Evolutionary conservation across 139 green algal species (phyloP).

Genomic region (Trebouxia sp.): DNA sequence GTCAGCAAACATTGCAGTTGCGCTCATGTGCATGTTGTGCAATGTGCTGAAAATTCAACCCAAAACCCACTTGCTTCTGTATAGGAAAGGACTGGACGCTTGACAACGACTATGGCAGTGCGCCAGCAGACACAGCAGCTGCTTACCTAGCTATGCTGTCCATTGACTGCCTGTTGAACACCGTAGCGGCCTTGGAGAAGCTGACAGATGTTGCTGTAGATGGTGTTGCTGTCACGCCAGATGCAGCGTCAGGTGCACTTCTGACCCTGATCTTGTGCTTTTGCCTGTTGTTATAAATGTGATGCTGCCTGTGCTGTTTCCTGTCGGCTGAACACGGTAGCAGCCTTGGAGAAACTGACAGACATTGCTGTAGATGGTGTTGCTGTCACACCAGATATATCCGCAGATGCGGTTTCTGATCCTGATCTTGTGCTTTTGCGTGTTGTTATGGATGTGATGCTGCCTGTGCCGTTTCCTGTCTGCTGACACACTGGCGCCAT

Average conservation of each 20-base stretch:
- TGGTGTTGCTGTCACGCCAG: neutral
- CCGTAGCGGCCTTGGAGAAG: conserved; percentile 61
- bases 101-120: conserved; percentile 47
- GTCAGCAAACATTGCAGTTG: no score
- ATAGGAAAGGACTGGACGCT: conserved; percentile 50
- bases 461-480: conserved; percentile 2
- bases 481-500: conserved; percentile 60
- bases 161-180: conserved; percentile 61
- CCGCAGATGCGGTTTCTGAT: neutral
- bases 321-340: conserved; percentile 57
- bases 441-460: no score
- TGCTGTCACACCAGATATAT: neutral
- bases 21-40: no score
- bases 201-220: conserved; percentile 56
- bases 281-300: no score
- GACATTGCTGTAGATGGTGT: conserved; percentile 45
- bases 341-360: conserved; percentile 59
- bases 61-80: neutral
- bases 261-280: no score
- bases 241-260: neutral
- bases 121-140: conserved; percentile 24
- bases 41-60: no score
- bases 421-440: no score
- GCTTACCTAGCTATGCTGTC: conserved; percentile 61
- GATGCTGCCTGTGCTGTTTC: neutral